Base-by-base conservation (phyloP, 2,329 filamentous ascomycete species). In the Penicillium occitanis region DNA sequence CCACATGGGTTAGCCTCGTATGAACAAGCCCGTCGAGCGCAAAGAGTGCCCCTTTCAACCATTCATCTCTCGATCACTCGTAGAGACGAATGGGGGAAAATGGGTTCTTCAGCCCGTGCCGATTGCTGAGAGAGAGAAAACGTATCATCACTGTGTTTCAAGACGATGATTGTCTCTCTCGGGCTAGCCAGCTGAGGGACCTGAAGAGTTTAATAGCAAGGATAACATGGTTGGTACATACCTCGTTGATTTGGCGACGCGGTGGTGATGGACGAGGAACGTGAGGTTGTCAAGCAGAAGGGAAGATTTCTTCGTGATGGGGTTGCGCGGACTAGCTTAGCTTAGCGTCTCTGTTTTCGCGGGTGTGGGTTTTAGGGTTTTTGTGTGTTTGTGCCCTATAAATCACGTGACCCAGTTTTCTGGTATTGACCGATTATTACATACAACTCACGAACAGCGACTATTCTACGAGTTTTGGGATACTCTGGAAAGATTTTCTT, bases 21-120 rank as follows among this genome's bases (percentile, higher is more conserved):
- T 53, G 83, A 85, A 82, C 19, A 83, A 85, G 85, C 86, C 85
- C 66, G 75, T 74, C 82, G 85, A 88, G 86, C 86, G 82, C 80
- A 85, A 87, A 89, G 87, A 88, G 87, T 89, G 86, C 87, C 87
- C 86, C 73, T 75, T 69, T 72, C 70, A 40, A 40, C 40, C 57
- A 28, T 30, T 19, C 8, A 17, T 59, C 37, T 25, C 33, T 58
- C 37, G 11, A 17, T 59, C 37, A 17, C 33, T 58, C 37, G 11
- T 30, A 3, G 14, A 46, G 22, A 60, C 42, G 5, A 33, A 30
- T 4, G 19, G 37, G 14, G 11, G 6, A 4, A 80, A 76, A 82
- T 87, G 86, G 87, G 87, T 87, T 90, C 87, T 88, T 88, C 85
- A 87, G 86, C 87, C 87, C 85, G 80, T 86, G 79, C 76, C 74